A percentile compares a stretch with the other conserved stretches of the same genome.
Conservation (phyloP, 1,284 basidiomycete genomes). For the Peniophora sp. region DNA sequence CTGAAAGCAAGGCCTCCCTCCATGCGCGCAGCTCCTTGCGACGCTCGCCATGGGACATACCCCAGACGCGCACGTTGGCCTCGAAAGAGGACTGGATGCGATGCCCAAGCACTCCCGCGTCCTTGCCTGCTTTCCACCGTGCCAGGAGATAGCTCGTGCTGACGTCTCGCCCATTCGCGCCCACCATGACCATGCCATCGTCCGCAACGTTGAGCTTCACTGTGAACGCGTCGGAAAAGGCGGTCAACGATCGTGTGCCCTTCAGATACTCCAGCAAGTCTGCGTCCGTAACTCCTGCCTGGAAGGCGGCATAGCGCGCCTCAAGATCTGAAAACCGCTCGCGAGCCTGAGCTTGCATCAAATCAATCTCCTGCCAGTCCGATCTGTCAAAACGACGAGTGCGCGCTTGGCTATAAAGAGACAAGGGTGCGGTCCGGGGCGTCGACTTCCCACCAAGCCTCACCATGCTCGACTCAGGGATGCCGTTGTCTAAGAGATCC, state of each 20-base stretch:
- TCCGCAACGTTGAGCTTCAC: slow-evolving; percentile 25
- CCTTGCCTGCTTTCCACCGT: slow-evolving; percentile 34
- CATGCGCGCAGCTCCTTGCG: slow-evolving; percentile 32
- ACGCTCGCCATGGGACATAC: slow-evolving; percentile 37
- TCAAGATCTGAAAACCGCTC: too few relatives aligned
- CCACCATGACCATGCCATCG: slow-evolving; percentile 34
- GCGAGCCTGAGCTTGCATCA: too few relatives aligned
- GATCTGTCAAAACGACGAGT: neutral
- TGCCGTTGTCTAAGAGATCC: slow-evolving; percentile 49
- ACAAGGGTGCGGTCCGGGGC: slow-evolving; percentile 30
- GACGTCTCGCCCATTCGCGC: slow-evolving; percentile 27
- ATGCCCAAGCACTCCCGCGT: slow-evolving; percentile 33
- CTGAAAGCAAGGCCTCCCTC: slow-evolving; percentile 30
- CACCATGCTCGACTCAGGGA: slow-evolving; percentile 36
- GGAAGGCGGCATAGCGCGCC: too few relatives aligned
- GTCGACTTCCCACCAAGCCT: slow-evolving; percentile 51
- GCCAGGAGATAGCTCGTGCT: slow-evolving; percentile 31
- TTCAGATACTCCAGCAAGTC: slow-evolving; percentile 8
- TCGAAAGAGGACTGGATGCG: slow-evolving; percentile 20
- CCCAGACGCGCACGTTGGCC: slow-evolving; percentile 6
- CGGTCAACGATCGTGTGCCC: slow-evolving; percentile 8
- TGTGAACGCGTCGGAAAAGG: slow-evolving; percentile 35
- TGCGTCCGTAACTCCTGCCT: too few relatives aligned
- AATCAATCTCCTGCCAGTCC: neutral
- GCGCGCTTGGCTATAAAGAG: slow-evolving; percentile 28